Evolutionary conservation across 2,329 filamentous ascomycete species (phyloP).

Genomic region (Mollisiaceae sp.): DNA sequence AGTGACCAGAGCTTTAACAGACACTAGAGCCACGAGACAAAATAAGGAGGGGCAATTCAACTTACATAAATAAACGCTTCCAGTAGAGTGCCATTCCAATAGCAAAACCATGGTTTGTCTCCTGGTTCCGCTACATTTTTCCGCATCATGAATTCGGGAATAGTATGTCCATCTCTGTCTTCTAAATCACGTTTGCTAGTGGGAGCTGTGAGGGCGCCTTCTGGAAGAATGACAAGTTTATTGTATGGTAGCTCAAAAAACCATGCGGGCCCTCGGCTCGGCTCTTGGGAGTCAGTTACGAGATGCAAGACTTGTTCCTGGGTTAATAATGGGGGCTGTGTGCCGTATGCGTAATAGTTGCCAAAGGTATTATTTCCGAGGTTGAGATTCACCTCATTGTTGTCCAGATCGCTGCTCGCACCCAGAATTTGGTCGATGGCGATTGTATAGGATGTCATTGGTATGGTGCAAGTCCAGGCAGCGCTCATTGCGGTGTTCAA

Average conservation of each 20-base stretch:
- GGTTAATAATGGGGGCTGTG: slow-evolving; percentile 60
- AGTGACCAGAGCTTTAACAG: no score
- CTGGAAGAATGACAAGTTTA: slow-evolving; percentile 63
- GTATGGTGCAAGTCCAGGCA: slow-evolving; percentile 68
- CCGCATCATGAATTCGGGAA: slow-evolving; percentile 27
- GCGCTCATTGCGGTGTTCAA: slow-evolving; percentile 57
- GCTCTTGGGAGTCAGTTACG: slow-evolving; percentile 61
- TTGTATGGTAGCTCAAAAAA: slow-evolving; percentile 68
- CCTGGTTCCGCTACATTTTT: slow-evolving; percentile 52
- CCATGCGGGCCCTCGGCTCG: slow-evolving; percentile 62
- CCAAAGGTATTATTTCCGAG: slow-evolving; percentile 47
- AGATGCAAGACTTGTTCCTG: slow-evolving; percentile 54
- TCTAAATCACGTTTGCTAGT: slow-evolving; percentile 25
- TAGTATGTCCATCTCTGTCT: slow-evolving; percentile 2
- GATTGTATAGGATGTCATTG: slow-evolving; percentile 33
- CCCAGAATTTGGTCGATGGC: slow-evolving; percentile 26
- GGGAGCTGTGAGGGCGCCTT: slow-evolving; percentile 29
- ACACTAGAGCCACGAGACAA: no score
- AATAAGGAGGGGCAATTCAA: background rate
- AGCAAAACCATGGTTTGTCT: slow-evolving; percentile 71
- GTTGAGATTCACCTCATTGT: slow-evolving; percentile 42
- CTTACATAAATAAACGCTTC: slow-evolving; percentile 69
- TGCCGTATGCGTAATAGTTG: slow-evolving; percentile 60
- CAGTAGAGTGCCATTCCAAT: slow-evolving; percentile 70
- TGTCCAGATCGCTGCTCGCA: slow-evolving; percentile 33